Percentiles rank a stretch among this genome's conserved stretches.
phyloP scores from a whole-genome alignment of 2,329 filamentous ascomycete genomes.

The Colletotrichum lentis region DNA sequence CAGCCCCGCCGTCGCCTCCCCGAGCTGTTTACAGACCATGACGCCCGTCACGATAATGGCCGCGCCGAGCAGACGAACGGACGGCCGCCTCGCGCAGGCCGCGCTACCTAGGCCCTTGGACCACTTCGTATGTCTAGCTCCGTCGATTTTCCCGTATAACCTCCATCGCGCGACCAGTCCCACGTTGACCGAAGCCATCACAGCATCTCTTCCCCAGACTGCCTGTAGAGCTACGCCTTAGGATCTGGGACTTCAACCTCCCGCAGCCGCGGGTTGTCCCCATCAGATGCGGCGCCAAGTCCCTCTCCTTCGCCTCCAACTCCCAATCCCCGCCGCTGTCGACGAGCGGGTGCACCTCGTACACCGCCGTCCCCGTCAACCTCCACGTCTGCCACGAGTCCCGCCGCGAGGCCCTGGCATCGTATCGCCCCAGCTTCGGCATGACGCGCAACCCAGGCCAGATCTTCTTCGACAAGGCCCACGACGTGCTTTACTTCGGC shows the following conservation, averaged over 20 bases:
- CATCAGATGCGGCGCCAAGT: conserved; percentile 50
- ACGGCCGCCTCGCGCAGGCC: conserved; percentile 1
- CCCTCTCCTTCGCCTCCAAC: conserved; percentile 40
- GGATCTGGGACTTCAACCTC: conserved; percentile 57
- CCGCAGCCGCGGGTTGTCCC: conserved; percentile 55
- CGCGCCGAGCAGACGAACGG: conserved; percentile 4
- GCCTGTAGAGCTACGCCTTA: conserved; percentile 57
- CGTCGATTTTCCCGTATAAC: conserved; percentile 30
- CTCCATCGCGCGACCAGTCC: neutral
- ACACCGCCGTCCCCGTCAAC: conserved; percentile 53
- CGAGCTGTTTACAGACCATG: conserved; percentile 23
- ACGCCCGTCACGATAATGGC: conserved; percentile 7
- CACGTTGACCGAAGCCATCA: conserved; percentile 21
- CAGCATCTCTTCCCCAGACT: conserved; percentile 55
- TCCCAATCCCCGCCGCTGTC: conserved; percentile 32
- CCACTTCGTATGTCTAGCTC: conserved; percentile 36
- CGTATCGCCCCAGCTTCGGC: conserved; percentile 53
- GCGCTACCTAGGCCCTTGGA: conserved; percentile 19
- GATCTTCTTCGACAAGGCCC: conserved; percentile 52
- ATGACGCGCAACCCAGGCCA: conserved; percentile 52
- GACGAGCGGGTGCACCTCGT: conserved; percentile 51
- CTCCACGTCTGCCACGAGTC: conserved; percentile 59
- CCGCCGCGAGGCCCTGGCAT: conserved; percentile 53
- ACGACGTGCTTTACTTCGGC: conserved; percentile 60
- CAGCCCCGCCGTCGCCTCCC: neutral